Percentiles rank a stretch among this genome's conserved stretches.
phyloP scores from a whole-genome alignment of 2,329 filamentous ascomycete genomes.

The Curvularia hawaiiensis region DNA sequence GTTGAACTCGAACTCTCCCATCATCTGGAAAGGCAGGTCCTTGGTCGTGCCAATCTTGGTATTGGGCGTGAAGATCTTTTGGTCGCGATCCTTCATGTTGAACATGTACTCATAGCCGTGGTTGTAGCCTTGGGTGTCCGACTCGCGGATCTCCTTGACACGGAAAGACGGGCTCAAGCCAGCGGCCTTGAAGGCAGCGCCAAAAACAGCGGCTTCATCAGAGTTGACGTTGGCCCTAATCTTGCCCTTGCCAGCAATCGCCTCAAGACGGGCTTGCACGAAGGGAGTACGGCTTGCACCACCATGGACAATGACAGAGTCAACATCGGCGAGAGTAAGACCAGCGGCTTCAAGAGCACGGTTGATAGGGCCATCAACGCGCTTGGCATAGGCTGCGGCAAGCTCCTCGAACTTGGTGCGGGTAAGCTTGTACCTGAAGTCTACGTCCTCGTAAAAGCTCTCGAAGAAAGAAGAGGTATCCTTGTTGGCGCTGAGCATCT shows the following conservation, averaged over 20 bases:
- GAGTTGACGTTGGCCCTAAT: constrained; percentile 94
- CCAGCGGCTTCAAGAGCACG: constrained; percentile 76
- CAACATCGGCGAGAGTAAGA: constrained; percentile 74
- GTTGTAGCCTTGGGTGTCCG: constrained; percentile 76
- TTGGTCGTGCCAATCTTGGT: constrained; percentile 80
- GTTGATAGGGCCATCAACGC: constrained; percentile 72
- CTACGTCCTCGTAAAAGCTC: constrained; percentile 86
- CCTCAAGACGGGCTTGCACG: constrained; percentile 87
- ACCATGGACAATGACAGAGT: constrained; percentile 92
- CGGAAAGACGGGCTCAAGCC: constrained; percentile 93
- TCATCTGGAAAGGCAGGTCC: constrained; percentile 81
- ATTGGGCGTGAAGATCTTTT: constrained; percentile 80
- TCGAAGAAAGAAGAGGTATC: constrained; percentile 84
- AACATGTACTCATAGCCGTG: constrained; percentile 77
- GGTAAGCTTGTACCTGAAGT: constrained; percentile 89
- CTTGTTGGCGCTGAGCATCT: constrained; percentile 90
- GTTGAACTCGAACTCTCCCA: constrained; percentile 77
- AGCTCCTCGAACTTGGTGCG: constrained; percentile 82
- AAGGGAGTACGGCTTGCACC: constrained; percentile 91
- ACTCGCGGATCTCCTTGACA: constrained; percentile 91
- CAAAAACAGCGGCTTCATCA: constrained; percentile 95
- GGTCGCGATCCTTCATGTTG: constrained; percentile 71
- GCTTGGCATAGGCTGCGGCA: constrained; percentile 68
- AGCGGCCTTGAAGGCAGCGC: constrained; percentile 92
- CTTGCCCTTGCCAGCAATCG: constrained; percentile 74